A percentile compares a stretch with the other conserved stretches of the same genome.
Conservation (phyloP, 75 land plant species). For the Adiantum capillusveneris region DNA sequence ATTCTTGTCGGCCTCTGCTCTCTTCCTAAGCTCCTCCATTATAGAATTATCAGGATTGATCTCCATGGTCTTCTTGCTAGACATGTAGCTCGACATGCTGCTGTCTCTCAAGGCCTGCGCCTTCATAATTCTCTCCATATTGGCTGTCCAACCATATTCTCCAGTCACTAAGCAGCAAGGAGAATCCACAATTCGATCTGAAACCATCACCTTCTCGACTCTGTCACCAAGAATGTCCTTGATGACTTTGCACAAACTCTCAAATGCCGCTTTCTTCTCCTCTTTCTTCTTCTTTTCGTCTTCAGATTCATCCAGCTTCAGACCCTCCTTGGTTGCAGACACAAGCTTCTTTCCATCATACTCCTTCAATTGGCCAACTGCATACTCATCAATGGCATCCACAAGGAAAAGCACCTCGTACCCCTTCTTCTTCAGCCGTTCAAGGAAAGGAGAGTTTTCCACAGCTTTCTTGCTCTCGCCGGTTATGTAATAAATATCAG, state of each 20-base stretch:
- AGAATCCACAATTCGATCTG: too few relatives aligned
- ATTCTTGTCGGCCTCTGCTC: too few relatives aligned
- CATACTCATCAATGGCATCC: constrained; percentile 72
- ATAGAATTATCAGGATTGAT: constrained; percentile 71
- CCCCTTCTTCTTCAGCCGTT: constrained; percentile 56
- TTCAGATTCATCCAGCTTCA: constrained; percentile 50
- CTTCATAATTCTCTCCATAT: too few relatives aligned
- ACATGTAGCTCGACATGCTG: constrained; percentile 68
- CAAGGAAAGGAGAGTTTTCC: constrained; percentile 45
- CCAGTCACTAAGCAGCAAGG: constrained; percentile 71
- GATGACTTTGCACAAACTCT: constrained; percentile 56
- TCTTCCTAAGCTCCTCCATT: constrained; percentile 64
- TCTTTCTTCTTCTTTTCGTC: too few relatives aligned
- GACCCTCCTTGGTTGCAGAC: constrained; percentile 65
- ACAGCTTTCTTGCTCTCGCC: too few relatives aligned
- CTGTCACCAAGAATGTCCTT: constrained; percentile 57
- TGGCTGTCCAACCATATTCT: constrained; percentile 81
- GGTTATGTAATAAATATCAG: constrained; percentile 22
- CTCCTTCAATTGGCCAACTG: constrained; percentile 60
- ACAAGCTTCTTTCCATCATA: constrained; percentile 73
- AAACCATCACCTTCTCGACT: too few relatives aligned
- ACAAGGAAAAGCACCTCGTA: constrained; percentile 65
- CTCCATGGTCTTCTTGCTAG: constrained; percentile 79
- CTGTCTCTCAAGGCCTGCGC: constrained; percentile 70
- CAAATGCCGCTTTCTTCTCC: constrained; percentile 48